phyloP scores from a whole-genome alignment of 495 filamentous ascomycete genomes.

The Sordaria brevicollis region DNA sequence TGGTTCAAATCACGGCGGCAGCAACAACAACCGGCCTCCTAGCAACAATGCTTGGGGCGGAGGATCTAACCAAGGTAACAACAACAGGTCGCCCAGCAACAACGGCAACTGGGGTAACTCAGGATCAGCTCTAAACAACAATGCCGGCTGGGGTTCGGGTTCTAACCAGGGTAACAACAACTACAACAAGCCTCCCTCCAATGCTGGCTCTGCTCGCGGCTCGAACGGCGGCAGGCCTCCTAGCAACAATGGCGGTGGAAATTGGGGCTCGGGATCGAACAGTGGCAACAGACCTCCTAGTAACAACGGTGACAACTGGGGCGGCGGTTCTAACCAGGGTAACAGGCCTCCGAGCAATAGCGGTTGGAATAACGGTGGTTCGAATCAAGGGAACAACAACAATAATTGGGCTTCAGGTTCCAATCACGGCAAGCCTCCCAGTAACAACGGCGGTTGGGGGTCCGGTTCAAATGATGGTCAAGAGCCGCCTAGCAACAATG shows the following conservation, averaged over 20 bases:
- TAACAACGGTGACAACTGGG: neutral
- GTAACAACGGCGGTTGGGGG: neutral
- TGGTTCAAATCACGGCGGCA: neutral
- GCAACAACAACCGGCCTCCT: neutral
- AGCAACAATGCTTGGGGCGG: neutral
- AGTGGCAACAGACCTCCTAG: neutral
- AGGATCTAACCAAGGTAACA: neutral
- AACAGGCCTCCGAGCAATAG: neutral
- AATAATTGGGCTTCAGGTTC: no score
- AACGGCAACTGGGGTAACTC: neutral
- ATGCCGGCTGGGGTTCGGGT: neutral
- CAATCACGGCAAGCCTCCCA: no score
- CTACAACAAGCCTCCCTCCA: neutral
- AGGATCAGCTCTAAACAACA: neutral
- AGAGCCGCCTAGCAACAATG: neutral
- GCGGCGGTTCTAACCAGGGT: neutral
- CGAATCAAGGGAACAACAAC: no score
- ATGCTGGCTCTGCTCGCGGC: neutral
- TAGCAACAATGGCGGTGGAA: neutral
- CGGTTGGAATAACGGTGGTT: no score
- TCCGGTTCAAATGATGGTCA: neutral
- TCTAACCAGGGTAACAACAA: neutral
- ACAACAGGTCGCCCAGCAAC: neutral
- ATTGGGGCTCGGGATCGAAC: neutral
- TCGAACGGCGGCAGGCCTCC: neutral